Base-by-base conservation (phyloP, 2,329 filamentous ascomycete genomes). In the Chaetomiaceae sp. region DNA sequence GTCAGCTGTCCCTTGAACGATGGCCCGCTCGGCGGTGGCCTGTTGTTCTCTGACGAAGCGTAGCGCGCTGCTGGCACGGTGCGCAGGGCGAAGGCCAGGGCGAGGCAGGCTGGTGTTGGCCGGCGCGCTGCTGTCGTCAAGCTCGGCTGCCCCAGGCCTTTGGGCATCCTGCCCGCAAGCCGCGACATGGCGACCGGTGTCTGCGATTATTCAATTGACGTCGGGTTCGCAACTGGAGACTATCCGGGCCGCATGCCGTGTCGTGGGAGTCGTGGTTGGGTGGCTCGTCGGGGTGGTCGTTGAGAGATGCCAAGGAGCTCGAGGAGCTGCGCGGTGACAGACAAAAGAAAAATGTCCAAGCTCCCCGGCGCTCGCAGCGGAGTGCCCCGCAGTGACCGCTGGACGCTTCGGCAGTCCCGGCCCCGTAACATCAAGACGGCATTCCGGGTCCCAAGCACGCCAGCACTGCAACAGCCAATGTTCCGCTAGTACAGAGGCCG, bases 1-100 rank as follows among this genome's bases (percentile, higher is more conserved):
- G 75, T 71, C 60, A 79, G 68, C 60, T 79, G 76, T 19, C 74
- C 74, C 46, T 72, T 70, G 61, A 79, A 79, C 10, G 54, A 54
- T 7, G 49, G 43, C 26, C 55, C 54, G 24, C 29, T 48, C 11
- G 42, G 24, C 33, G 15, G 45, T 9, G 40, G 38, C 18, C 38
- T 26, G 24, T 49, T 41, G 27, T 34, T 40, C 27, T 49, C 48
- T 14, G 49, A 50, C 30, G 53, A 52, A 11, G 42, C 35, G 47
- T 47, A 43, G 38, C 55, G 51, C 10, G 39, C 42, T 8, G 39
- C 42, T 7, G 43, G 45, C 33, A 37, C 42, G 37, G 36, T 12
- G 26, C 50, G 42, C 42, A 52, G 37, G 27, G 22, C 22, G 22
- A n/a, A n/a, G n/a, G n/a, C n/a, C n/a, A n/a, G n/a, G n/a, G 30